phyloP scores from a whole-genome alignment of 495 filamentous ascomycete genomes.

The Xylaria scruposa region DNA sequence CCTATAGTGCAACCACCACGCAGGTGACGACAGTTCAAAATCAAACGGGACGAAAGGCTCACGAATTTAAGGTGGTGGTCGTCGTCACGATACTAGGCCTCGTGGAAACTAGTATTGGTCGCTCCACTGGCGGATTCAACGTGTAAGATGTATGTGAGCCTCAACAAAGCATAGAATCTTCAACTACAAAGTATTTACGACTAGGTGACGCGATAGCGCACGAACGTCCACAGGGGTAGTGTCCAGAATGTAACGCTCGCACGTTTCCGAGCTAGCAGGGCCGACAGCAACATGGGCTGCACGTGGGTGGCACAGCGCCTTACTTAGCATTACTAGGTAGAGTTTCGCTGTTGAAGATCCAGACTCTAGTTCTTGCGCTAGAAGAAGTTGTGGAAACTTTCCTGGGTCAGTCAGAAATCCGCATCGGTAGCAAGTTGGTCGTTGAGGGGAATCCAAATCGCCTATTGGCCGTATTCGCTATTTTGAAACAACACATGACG shows the following conservation, averaged over 20 bases:
- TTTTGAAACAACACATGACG: constrained; percentile 22
- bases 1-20: not conserved
- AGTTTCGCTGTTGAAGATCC: not conserved
- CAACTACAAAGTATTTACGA: not conserved
- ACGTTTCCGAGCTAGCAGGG: constrained; percentile 23
- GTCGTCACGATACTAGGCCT: not conserved
- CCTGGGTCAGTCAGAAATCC: not conserved
- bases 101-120: not conserved
- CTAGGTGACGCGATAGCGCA: not conserved
- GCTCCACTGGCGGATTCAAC: not conserved
- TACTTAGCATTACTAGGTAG: constrained; percentile 8
- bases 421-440: not conserved
- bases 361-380: not conserved
- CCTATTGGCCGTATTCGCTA: constrained; percentile 19
- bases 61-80: not conserved
- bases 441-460: not conserved
- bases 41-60: not conserved
- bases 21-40: not conserved
- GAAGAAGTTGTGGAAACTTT: constrained; percentile 4
- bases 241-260: constrained; percentile 28
- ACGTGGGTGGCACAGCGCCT: constrained; percentile 24
- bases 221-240: constrained; percentile 7
- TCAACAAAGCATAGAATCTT: not conserved
- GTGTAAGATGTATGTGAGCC: not conserved
- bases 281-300: constrained; percentile 17